phyloP scores from a whole-genome alignment of 2,329 filamentous ascomycete species.

The Fusarium burgessii region DNA sequence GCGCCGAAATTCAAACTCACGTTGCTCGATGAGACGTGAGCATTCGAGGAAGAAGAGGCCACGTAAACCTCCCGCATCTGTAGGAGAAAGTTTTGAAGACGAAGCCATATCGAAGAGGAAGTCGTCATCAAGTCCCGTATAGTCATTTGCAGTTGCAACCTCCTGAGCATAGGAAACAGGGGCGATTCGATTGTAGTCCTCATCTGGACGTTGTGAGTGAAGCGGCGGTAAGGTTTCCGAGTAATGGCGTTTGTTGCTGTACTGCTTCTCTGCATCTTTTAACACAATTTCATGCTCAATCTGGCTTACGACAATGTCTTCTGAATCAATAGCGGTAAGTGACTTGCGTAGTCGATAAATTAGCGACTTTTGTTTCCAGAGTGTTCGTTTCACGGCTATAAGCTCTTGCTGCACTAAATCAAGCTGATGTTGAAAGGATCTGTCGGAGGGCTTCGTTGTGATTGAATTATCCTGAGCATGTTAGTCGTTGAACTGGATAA shows the following conservation, averaged over 20 bases:
- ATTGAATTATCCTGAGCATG: slow-evolving; percentile 55
- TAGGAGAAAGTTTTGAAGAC: slow-evolving; percentile 53
- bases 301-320: slow-evolving; percentile 26
- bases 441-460: slow-evolving; percentile 54
- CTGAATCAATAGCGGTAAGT: slow-evolving; percentile 31
- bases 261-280: slow-evolving; percentile 16
- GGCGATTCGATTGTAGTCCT: slow-evolving; percentile 12
- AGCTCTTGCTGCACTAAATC: slow-evolving; percentile 58
- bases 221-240: slow-evolving; percentile 1
- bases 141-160: slow-evolving; percentile 28
- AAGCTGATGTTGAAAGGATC: slow-evolving; percentile 56
- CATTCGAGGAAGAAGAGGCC: slow-evolving; percentile 56
- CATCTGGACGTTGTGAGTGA: slow-evolving; percentile 15
- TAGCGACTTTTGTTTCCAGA: slow-evolving; percentile 50
- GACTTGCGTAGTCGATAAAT: slow-evolving; percentile 46
- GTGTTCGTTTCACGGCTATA: slow-evolving; percentile 52
- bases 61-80: slow-evolving; percentile 53
- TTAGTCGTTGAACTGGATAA: slow-evolving; percentile 24
- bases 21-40: slow-evolving; percentile 52
- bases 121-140: slow-evolving; percentile 43
- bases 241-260: slow-evolving; percentile 9
- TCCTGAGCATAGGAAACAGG: slow-evolving; percentile 7
- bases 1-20: slow-evolving; percentile 51
- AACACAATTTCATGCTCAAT: slow-evolving; percentile 18
- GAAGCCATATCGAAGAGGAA: slow-evolving; percentile 44